Evolutionary conservation across 768 basidiomycete genomes (phyloP).

Genomic region (Phaeotremella skinneri): DNA sequence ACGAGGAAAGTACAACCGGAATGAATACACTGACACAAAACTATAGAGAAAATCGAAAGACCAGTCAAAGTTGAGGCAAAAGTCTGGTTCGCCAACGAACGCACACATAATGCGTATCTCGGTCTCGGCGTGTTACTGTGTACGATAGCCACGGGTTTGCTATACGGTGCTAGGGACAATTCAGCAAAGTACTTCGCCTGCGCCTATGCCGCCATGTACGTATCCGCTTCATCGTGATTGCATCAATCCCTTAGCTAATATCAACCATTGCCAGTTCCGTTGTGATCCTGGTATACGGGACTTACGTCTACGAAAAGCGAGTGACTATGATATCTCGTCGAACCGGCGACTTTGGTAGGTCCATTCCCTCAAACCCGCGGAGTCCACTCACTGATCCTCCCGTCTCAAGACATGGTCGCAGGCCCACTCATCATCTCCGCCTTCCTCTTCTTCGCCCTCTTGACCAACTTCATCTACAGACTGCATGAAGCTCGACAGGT

Average conservation of each 20-base stretch:
- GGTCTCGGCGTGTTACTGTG: constrained; percentile 79
- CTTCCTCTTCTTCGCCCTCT: constrained; percentile 79
- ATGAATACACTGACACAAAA: constrained; percentile 3
- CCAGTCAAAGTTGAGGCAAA: constrained; percentile 82
- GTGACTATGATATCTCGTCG: constrained; percentile 86
- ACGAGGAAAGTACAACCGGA: background rate
- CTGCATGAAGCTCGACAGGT: constrained; percentile 29
- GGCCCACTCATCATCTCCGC: constrained; percentile 82
- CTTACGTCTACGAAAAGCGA: constrained; percentile 77
- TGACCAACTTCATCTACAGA: constrained; percentile 58
- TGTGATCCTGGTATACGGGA: constrained; percentile 72
- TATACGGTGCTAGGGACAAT: constrained; percentile 69
- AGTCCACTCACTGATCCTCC: constrained; percentile 1
- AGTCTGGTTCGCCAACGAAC: constrained; percentile 96
- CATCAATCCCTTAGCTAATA: background rate
- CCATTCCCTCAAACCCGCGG: background rate
- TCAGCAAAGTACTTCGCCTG: constrained; percentile 76
- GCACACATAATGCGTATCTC: constrained; percentile 86
- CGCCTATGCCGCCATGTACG: constrained; percentile 73
- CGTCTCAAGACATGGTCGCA: constrained; percentile 64
- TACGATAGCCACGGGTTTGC: constrained; percentile 78
- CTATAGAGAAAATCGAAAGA: constrained; percentile 44
- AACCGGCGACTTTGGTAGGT: constrained; percentile 81
- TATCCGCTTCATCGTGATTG: constrained; percentile 50
- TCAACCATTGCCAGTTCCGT: constrained; percentile 36